Conservation (phyloP, 371 early-diverging fungal species). For the Rhizopus sp. region DNA sequence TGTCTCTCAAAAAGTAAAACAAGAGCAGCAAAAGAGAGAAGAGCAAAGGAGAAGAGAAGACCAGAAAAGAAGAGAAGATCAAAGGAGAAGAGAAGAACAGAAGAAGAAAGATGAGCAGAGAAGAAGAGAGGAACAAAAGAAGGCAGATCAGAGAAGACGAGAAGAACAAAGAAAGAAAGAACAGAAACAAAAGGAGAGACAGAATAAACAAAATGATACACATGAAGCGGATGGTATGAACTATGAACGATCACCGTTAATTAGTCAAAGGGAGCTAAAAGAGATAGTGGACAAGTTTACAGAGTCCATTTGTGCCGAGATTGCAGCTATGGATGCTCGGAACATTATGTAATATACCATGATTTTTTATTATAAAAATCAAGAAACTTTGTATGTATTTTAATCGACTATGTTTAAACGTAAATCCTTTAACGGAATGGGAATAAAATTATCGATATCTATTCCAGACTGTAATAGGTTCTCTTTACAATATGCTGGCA, state of each 20-base stretch:
- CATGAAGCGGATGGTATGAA: neutral
- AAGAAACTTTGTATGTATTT: neutral
- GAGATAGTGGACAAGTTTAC: neutral
- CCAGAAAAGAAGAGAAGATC: neutral
- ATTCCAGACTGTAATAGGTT: conserved; percentile 50
- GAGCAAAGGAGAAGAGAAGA: neutral
- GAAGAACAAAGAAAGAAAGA: neutral
- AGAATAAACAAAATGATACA: neutral
- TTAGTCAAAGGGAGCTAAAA: neutral
- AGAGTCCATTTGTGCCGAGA: neutral
- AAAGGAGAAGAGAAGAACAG: neutral
- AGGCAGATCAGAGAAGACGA: neutral
- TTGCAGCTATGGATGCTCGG: neutral
- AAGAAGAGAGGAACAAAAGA: neutral
- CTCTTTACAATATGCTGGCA: conserved; percentile 64
- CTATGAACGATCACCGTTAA: neutral
- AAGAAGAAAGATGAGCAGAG: neutral
- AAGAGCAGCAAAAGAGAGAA: too few species aligned
- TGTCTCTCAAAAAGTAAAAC: too few species aligned
- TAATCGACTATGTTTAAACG: conserved; percentile 12
- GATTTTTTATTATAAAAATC: neutral
- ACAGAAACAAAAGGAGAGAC: neutral
- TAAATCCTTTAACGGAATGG: conserved; percentile 34
- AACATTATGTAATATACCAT: neutral
- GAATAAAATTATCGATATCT: conserved; percentile 36